Percentiles rank a stretch among this genome's conserved stretches.
These are phyloP conservation scores for Thraustochytrium sp. DNA, from an alignment of 352 stramenopile species.

Conservation along the genomic window DNA sequence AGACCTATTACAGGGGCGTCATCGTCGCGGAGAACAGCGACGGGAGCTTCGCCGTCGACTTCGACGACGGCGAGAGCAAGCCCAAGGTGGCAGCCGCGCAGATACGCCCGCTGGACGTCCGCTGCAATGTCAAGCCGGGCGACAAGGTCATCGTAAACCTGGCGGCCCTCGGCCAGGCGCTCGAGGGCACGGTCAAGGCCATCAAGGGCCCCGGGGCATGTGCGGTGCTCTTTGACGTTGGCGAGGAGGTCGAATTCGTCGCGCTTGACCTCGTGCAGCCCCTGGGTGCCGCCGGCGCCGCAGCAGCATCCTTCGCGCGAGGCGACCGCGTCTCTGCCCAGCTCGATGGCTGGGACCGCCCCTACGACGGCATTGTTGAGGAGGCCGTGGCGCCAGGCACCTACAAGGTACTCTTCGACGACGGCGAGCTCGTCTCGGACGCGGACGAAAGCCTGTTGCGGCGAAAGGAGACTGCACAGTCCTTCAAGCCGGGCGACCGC, in stretches of 20 bases:
- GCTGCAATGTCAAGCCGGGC: background rate
- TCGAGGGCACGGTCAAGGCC: background rate
- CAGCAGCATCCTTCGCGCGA: background rate
- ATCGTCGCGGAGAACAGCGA: background rate
- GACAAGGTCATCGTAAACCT: background rate
- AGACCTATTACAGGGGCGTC: constrained; percentile 14
- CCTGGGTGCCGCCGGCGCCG: background rate
- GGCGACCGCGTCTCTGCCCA: background rate
- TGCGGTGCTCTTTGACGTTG: constrained; percentile 20
- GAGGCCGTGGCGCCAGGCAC: background rate
- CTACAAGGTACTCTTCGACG: constrained; percentile 39
- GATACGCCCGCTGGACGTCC: background rate
- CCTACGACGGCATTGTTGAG: constrained; percentile 3
- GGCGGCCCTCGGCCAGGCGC: background rate
- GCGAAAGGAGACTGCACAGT: background rate
- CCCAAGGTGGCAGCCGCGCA: background rate
- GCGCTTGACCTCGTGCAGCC: background rate
- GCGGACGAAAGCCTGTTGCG: background rate
- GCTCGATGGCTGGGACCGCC: constrained; percentile 12
- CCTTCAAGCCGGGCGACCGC: background rate
- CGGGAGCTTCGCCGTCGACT: background rate
- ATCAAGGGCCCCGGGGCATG: background rate
- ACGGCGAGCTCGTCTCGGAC: constrained; percentile 14
- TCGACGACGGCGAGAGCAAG: constrained; percentile 24
- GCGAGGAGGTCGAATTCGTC: constrained; percentile 11